Percentiles rank a stretch among this genome's conserved stretches.
Evolutionary conservation across 2,329 filamentous ascomycete species (phyloP).

Genomic region (Decorospora gaudefroyi): DNA sequence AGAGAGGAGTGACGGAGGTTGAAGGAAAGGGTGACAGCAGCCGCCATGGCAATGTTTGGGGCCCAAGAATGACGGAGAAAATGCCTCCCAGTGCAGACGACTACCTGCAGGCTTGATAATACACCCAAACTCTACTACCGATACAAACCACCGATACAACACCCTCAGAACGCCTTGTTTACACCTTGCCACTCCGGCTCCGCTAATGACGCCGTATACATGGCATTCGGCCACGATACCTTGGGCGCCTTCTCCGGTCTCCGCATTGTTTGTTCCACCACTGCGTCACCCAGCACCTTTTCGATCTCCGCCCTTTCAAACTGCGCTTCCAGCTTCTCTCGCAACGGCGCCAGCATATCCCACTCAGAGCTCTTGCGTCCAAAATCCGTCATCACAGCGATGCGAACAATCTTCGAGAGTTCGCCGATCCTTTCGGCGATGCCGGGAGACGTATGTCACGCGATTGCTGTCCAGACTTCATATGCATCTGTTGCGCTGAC

Average conservation of each 20-base stretch:
- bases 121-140: not conserved
- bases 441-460: constrained; percentile 51
- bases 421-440: constrained; percentile 53
- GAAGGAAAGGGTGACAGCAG: constrained; percentile 18
- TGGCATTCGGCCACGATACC: constrained; percentile 44
- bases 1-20: constrained; percentile 66
- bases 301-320: constrained; percentile 49
- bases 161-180: constrained; percentile 36
- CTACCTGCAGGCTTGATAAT: too few species aligned
- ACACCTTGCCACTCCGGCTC: constrained; percentile 39
- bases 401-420: constrained; percentile 46
- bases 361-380: constrained; percentile 27
- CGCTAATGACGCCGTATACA: constrained; percentile 32
- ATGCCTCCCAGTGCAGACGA: too few species aligned
- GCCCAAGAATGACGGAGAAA: too few species aligned
- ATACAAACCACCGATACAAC: not conserved
- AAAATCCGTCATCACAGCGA: constrained; percentile 51
- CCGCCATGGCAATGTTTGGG: too few species aligned
- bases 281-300: constrained; percentile 51
- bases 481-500: constrained; percentile 37
- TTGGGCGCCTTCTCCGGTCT: constrained; percentile 49
- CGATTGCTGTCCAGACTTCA: constrained; percentile 54
- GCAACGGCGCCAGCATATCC: constrained; percentile 24
- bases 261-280: constrained; percentile 48
- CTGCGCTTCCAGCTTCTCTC: constrained; percentile 29